These are phyloP conservation scores for Tricholoma terreum DNA, from an alignment of 768 basidiomycete genomes.

Conservation along the genomic window DNA sequence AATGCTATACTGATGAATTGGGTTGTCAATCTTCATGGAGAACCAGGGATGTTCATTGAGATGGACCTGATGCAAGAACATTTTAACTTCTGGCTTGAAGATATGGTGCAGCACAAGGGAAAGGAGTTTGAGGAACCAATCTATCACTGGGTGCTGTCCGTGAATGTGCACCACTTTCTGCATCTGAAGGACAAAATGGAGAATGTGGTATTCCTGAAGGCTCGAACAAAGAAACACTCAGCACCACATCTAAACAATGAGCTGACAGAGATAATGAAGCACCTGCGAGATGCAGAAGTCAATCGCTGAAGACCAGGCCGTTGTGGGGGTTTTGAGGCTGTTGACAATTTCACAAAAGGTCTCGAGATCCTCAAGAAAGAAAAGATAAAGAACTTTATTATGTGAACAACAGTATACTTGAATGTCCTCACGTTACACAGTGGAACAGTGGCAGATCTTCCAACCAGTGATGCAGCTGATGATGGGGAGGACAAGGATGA, in stretches of 20 bases:
- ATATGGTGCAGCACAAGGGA: constrained; percentile 21
- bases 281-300: constrained; percentile 5
- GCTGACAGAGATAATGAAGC: constrained; percentile 3
- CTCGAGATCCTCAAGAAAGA: constrained; percentile 1
- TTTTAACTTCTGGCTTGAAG: constrained; percentile 27
- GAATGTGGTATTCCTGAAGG: constrained; percentile 10
- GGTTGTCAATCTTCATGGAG: constrained; percentile 27
- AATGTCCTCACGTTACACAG: constrained; percentile 1
- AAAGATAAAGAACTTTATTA: constrained; percentile 10
- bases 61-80: constrained; percentile 30
- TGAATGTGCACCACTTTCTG: constrained; percentile 19
- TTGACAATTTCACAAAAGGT: constrained; percentile 8
- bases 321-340: neutral
- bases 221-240: constrained; percentile 12
- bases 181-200: constrained; percentile 20
- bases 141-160: constrained; percentile 11
- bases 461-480: neutral
- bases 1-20: constrained; percentile 25
- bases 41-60: constrained; percentile 20
- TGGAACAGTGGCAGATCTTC: neutral
- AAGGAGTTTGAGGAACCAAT: constrained; percentile 20
- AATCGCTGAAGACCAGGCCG: constrained; percentile 8
- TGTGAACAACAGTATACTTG: neutral
- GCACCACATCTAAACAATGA: constrained; percentile 9
- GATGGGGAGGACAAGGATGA: neutral